Evolutionary conservation across 1,284 basidiomycete species (phyloP).

Genomic region (Amylostereum areolatum): DNA sequence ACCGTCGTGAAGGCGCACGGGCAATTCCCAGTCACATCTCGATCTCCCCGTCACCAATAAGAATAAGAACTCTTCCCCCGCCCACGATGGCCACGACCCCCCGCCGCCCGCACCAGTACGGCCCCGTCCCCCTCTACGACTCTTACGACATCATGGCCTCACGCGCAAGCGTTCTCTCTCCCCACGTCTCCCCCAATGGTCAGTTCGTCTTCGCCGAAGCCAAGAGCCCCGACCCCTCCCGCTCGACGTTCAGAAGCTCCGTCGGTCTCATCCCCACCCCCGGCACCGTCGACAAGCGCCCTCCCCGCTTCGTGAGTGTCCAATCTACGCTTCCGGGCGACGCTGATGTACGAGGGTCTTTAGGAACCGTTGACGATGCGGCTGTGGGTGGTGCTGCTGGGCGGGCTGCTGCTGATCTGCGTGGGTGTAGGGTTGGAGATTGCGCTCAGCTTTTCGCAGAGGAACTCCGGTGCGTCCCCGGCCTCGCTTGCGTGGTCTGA

Average conservation of each 20-base stretch:
- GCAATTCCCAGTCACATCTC: too few species aligned
- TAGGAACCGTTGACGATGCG: conserved; percentile 43
- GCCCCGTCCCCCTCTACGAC: background rate
- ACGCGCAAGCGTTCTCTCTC: background rate
- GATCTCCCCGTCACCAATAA: too few species aligned
- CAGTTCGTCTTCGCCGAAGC: background rate
- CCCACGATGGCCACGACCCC: background rate
- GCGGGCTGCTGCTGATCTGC: conserved; percentile 35
- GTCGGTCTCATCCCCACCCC: conserved; percentile 11
- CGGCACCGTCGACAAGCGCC: conserved; percentile 6
- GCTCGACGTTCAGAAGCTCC: conserved; percentile 7
- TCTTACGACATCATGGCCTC: background rate
- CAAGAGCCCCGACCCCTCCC: background rate
- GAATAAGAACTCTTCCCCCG: too few species aligned
- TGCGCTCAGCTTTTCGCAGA: conserved; percentile 33
- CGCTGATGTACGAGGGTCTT: background rate
- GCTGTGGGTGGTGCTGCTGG: conserved; percentile 34
- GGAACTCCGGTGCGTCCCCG: conserved; percentile 34
- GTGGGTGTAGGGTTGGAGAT: conserved; percentile 47
- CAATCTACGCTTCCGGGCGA: background rate
- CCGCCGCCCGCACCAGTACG: too few species aligned
- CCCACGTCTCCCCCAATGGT: background rate
- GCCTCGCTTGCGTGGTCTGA: background rate
- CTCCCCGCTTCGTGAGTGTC: conserved; percentile 9
- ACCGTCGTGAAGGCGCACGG: too few species aligned